phyloP scores from a whole-genome alignment of 2,329 filamentous ascomycete genomes.

The Chlorencoelia australis region DNA sequence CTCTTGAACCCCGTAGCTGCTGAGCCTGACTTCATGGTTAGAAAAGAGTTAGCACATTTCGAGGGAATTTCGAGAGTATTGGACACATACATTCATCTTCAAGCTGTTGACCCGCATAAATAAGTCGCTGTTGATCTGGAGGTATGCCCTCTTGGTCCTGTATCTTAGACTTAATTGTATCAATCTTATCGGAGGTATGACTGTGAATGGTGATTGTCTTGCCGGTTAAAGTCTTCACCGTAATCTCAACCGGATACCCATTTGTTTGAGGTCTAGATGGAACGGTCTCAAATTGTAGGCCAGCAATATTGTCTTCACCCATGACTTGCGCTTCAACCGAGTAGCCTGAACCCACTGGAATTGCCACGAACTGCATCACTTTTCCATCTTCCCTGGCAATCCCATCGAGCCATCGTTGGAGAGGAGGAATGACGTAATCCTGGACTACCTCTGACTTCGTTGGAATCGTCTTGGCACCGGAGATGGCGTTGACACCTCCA shows the following conservation, averaged over 20 bases:
- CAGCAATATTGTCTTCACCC: constrained; percentile 1
- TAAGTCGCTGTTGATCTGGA: constrained; percentile 90
- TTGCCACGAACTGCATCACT: constrained; percentile 10
- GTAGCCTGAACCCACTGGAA: constrained; percentile 2
- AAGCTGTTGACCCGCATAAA: constrained; percentile 95
- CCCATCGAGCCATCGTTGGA: constrained; percentile 12
- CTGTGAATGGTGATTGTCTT: constrained; percentile 99
- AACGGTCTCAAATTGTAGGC: constrained; percentile 4
- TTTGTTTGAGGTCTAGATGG: not conserved
- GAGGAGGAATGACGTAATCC: constrained; percentile 28
- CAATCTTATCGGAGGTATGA: constrained; percentile 93
- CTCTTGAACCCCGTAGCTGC: not conserved
- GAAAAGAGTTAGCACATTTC: no score
- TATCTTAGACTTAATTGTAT: constrained; percentile 99
- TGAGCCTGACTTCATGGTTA: not conserved
- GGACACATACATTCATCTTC: constrained; percentile 57
- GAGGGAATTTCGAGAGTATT: not conserved
- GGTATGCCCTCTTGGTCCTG: constrained; percentile 97
- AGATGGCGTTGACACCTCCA: constrained; percentile 34
- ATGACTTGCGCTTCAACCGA: constrained; percentile 8
- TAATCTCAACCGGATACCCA: constrained; percentile 35
- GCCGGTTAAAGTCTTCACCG: constrained; percentile 98
- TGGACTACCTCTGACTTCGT: constrained; percentile 20
- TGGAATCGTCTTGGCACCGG: constrained; percentile 23
- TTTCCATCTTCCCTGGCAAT: constrained; percentile 8